A percentile compares a stretch with the other conserved stretches of the same genome.
These are phyloP conservation scores for Syncephalastrum sp. DNA, from an alignment of 371 early-diverging fungal genomes.

Conservation along the genomic window DNA sequence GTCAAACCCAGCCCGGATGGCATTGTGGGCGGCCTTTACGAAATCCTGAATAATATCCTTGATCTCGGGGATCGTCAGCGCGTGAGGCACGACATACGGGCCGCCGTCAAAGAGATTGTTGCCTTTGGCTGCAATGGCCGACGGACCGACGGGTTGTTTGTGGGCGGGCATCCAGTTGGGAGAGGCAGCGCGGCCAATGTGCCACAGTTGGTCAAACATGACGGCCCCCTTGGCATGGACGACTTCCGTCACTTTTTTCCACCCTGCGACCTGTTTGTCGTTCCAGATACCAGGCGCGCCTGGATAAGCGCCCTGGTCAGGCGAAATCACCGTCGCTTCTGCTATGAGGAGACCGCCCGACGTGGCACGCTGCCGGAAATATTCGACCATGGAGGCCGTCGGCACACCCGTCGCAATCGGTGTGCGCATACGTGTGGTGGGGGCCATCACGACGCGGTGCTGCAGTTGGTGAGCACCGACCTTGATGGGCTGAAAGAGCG, in stretches of 20 bases:
- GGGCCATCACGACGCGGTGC: constrained; percentile 56
- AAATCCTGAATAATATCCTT: constrained; percentile 24
- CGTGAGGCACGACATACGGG: neutral
- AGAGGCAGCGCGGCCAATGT: constrained; percentile 10
- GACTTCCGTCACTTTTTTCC: constrained; percentile 54
- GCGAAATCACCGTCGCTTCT: constrained; percentile 52
- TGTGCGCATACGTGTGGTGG: constrained; percentile 30
- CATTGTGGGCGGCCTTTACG: constrained; percentile 33
- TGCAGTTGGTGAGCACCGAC: constrained; percentile 21
- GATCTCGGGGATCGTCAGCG: constrained; percentile 27
- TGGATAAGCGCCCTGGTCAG: constrained; percentile 31
- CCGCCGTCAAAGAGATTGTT: constrained; percentile 3
- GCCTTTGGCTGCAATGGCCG: neutral
- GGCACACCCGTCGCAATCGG: constrained; percentile 12
- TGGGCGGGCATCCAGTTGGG: too few species aligned
- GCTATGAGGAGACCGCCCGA: constrained; percentile 52
- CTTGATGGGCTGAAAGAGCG: constrained; percentile 23
- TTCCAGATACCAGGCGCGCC: constrained; percentile 45
- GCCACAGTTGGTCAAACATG: constrained; percentile 49
- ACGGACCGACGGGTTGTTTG: too few species aligned
- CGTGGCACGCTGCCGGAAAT: constrained; percentile 57
- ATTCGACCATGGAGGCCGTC: constrained; percentile 40
- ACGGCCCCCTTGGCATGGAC: constrained; percentile 54
- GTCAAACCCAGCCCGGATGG: constrained; percentile 56
- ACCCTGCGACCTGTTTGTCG: constrained; percentile 48